phyloP scores from a whole-genome alignment of 352 stramenopile genomes.

The Phytophthora crassamura region DNA sequence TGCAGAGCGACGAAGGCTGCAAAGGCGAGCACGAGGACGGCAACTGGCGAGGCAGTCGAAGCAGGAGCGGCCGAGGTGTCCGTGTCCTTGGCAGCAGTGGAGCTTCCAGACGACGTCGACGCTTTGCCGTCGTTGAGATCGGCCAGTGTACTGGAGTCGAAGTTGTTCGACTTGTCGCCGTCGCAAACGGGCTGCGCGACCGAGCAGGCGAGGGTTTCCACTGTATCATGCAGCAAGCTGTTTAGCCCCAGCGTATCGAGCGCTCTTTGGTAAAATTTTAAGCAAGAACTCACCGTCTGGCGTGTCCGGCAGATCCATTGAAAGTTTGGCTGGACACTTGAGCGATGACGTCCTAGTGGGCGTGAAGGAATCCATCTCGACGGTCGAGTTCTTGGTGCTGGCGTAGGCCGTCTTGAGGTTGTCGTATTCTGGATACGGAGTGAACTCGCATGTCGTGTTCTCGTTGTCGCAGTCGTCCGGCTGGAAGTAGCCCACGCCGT shows the following conservation, averaged over 20 bases:
- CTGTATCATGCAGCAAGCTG: slow-evolving; percentile 11
- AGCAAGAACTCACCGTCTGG: slow-evolving; percentile 34
- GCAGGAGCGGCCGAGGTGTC: slow-evolving; percentile 2
- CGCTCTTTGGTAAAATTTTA: not conserved
- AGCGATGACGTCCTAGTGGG: slow-evolving; percentile 42
- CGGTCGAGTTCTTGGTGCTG: slow-evolving; percentile 53
- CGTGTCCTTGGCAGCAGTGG: slow-evolving; percentile 6
- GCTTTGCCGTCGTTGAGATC: slow-evolving; percentile 30
- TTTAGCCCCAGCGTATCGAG: not conserved
- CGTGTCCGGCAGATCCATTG: slow-evolving; percentile 43
- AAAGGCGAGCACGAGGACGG: slow-evolving; percentile 6
- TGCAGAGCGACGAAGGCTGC: slow-evolving; percentile 12
- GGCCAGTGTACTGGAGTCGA: slow-evolving; percentile 26
- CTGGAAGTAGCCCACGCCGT: slow-evolving; percentile 72
- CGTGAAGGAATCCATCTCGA: slow-evolving; percentile 46
- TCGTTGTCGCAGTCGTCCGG: slow-evolving; percentile 68
- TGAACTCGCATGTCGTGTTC: slow-evolving; percentile 54
- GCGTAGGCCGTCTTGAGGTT: slow-evolving; percentile 59
- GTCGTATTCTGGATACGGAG: slow-evolving; percentile 61
- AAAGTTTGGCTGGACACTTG: slow-evolving; percentile 50
- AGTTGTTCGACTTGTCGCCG: slow-evolving; percentile 53
- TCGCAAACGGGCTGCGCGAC: slow-evolving; percentile 47
- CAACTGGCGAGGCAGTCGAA: not conserved
- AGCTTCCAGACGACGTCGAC: slow-evolving; percentile 2
- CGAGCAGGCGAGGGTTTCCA: slow-evolving; percentile 48